Percentiles rank a stretch among this genome's conserved stretches.
Evolutionary conservation across 495 filamentous ascomycete genomes (phyloP).

Genomic region (Cladorrhinum samala): DNA sequence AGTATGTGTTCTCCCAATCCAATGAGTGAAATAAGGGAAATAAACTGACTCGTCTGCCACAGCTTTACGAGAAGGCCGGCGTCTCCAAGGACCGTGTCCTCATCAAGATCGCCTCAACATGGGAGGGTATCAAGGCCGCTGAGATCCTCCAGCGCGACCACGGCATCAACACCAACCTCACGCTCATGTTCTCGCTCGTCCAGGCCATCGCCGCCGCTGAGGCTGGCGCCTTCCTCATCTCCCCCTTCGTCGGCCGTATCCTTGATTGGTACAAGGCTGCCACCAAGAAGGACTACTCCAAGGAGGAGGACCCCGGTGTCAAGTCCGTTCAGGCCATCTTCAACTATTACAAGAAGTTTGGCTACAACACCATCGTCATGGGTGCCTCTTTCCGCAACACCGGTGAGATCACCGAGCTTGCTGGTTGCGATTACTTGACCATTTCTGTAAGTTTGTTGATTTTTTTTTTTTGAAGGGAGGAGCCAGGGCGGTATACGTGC

Average conservation of each 20-base stretch:
- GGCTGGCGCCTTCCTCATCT: constrained; percentile 97
- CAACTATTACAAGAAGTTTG: constrained; percentile 99
- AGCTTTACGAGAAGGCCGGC: constrained; percentile 90
- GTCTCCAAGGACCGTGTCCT: constrained; percentile 89
- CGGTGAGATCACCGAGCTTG: constrained; percentile 96
- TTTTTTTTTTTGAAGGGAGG: background rate
- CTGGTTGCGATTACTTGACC: constrained; percentile 97
- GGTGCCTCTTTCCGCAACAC: constrained; percentile 93
- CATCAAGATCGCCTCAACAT: constrained; percentile 83
- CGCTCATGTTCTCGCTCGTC: constrained; percentile 93
- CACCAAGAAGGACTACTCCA: constrained; percentile 84
- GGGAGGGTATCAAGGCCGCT: constrained; percentile 98
- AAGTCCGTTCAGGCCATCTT: constrained; percentile 92
- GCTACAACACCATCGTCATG: constrained; percentile 99
- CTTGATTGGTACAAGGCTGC: constrained; percentile 99
- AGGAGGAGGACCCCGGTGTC: constrained; percentile 92
- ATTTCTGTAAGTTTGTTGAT: constrained; percentile 65
- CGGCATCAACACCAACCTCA: constrained; percentile 95
- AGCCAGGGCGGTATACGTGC: no score
- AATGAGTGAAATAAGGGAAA: no score
- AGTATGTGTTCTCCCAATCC: constrained; percentile 57
- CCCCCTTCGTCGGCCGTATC: constrained; percentile 98
- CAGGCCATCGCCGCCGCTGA: constrained; percentile 97
- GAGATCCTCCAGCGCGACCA: constrained; percentile 89
- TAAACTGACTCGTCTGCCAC: no score